These are phyloP conservation scores for Kalaharituber pfeilii DNA, from an alignment of 2,329 filamentous ascomycete species.

Conservation along the genomic window DNA sequence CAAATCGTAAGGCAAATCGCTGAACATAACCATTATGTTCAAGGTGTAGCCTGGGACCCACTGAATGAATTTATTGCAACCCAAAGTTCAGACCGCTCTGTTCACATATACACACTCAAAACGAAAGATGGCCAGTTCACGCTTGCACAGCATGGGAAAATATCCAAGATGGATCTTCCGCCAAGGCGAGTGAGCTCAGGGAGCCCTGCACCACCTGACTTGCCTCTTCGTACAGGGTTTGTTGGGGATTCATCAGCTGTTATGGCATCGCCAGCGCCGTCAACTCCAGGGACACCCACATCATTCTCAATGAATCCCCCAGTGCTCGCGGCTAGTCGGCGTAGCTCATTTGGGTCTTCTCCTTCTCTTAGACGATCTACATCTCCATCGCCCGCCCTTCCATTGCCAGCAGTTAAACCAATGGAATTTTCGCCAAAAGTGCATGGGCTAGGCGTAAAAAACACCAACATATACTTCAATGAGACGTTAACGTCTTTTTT, in stretches of 20 bases:
- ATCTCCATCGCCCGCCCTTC: slow-evolving; percentile 84
- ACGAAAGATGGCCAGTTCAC: slow-evolving; percentile 94
- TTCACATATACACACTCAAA: slow-evolving; percentile 91
- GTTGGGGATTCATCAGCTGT: slow-evolving; percentile 35
- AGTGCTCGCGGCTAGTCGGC: slow-evolving; percentile 72
- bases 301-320: slow-evolving; percentile 93
- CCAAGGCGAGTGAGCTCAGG: slow-evolving; percentile 71
- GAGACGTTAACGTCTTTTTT: slow-evolving; percentile 97
- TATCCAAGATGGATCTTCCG: slow-evolving; percentile 87
- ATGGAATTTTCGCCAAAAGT: slow-evolving; percentile 78
- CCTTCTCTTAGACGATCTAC: slow-evolving; percentile 67
- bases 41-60: slow-evolving; percentile 96
- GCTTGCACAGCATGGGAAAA: slow-evolving; percentile 56
- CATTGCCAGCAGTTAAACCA: slow-evolving; percentile 86
- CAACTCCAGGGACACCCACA: slow-evolving; percentile 82
- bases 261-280: slow-evolving; percentile 68
- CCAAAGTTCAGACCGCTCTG: slow-evolving; percentile 91
- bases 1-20: slow-evolving; percentile 77
- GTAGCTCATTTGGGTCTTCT: slow-evolving; percentile 77
- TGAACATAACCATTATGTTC: slow-evolving; percentile 94
- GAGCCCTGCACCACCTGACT: slow-evolving; percentile 79
- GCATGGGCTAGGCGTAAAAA: slow-evolving; percentile 51
- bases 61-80: slow-evolving; percentile 96
- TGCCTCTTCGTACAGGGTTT: slow-evolving; percentile 49
- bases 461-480: slow-evolving; percentile 83